Percentiles rank a stretch among this genome's conserved stretches.
These are phyloP conservation scores for Rhodomyrtus tomentosa DNA, from an alignment of 345 rosid genomes.

Conservation along the genomic window DNA sequence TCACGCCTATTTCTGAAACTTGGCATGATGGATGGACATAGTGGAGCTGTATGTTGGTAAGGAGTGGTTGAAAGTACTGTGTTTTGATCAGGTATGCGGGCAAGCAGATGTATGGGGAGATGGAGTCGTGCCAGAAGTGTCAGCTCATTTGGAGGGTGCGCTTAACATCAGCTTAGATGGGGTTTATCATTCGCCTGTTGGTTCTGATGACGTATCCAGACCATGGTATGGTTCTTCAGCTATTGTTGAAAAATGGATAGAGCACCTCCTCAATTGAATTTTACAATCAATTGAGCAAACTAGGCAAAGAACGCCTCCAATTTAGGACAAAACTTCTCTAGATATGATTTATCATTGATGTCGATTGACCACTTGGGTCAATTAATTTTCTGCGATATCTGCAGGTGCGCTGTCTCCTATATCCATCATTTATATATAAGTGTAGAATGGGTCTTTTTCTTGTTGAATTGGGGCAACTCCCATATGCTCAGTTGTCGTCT, in stretches of 20 bases:
- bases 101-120: slow-evolving; percentile 95
- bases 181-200: slow-evolving; percentile 89
- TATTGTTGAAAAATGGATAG: slow-evolving; percentile 61
- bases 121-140: slow-evolving; percentile 85
- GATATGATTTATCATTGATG: background rate
- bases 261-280: slow-evolving; percentile 47
- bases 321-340: background rate
- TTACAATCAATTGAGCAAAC: background rate
- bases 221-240: slow-evolving; percentile 92
- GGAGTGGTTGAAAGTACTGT: background rate
- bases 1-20: background rate
- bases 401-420: background rate
- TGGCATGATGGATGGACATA: background rate
- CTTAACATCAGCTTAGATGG: slow-evolving; percentile 67
- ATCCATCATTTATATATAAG: background rate
- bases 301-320: background rate
- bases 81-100: slow-evolving; percentile 53
- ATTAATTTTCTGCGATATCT: background rate
- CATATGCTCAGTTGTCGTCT: background rate
- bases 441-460: background rate
- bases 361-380: background rate
- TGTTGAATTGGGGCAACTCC: background rate
- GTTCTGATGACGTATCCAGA: slow-evolving; percentile 55
- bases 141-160: slow-evolving; percentile 82
- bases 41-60: background rate